Evolutionary conservation across 164 flowering plant genomes (phyloP), one percentile per base, ranked within the genome.

Genomic region (Paratinospora sagittata): DNA sequence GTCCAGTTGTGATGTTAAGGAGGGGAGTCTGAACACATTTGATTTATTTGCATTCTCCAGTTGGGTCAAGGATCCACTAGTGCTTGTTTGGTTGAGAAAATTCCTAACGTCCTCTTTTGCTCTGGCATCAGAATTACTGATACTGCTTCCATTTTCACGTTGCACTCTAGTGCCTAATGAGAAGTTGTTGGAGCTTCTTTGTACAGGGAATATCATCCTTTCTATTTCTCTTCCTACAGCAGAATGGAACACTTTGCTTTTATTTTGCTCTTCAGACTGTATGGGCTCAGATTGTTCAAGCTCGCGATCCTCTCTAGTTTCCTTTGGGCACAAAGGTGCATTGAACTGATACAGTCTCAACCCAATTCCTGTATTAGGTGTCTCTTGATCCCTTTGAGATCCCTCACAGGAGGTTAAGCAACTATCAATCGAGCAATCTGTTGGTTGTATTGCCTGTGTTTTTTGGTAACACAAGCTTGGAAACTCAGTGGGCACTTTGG

Each of bases 351-450:
- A 77, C 63, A 85, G 63, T 27, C 83, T 68, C 70, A 83, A 71
- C 34, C 76, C 76, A 45, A 68, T 73, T 43, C 61, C 61, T 55
- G 61, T n/a, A n/a, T 82, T 83, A 73, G 82, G 82, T n/a, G 82
- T 78, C 34, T 85, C 87, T 70, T 80, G 89, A 26, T 85, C 92
- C 81, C 78, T 84, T 26, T 84, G 85, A 39, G 86, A 68, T 64
- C 86, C 92, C 61, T 89, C 91, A 43, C 92, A 82, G 27, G 91
- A 83, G 27, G 93, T 92, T 73, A 90, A 79, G 84, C 96, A 88
- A 75, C 95, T 89, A 43, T 90, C 95, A 19, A 84, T 77, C 13
- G 96, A 89, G 70, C 91, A 82, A 76, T 86, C 90, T 24, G 81
- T 76, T 10, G 85, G 84, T 24, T 82, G 94, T 39, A 64, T 70